Base-by-base conservation (phyloP, 352 stramenopile genomes). In the Phytopythium litorale region DNA sequence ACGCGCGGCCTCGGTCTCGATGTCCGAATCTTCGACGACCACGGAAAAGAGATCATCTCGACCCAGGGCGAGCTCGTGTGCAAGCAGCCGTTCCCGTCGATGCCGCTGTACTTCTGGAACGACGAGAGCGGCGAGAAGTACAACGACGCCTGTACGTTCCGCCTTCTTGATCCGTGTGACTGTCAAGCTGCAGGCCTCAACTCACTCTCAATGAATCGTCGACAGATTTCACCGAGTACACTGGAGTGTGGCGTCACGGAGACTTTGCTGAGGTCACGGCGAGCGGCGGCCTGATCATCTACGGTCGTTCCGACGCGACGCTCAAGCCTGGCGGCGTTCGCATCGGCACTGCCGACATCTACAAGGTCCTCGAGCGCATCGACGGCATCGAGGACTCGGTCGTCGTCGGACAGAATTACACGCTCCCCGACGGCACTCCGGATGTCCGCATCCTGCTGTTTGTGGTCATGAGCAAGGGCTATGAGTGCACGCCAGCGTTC, bases 81-180 rank as follows among this genome's bases (percentile, higher is more conserved):
- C 58, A 72, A 75, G 63, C 85, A 88, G 65, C 85, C 87, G 21
- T 96, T 96, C 66, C 85, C 87, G 40, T 94, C 84, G 11, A 92
- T 93, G 84, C 87, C 87, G 43, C 66, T 92, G 7, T 70, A 80
- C 66, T 96, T 96, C 58, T 91, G 81, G 81, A 86, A 86, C 56
- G 87, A 96, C 52, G 68, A 55, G 2, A 84, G 76, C 37, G 84
- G 85, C n/a, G 72, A 68, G 48, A 94, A 92, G 70, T 92, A 94
- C 68, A 77, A 79, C 43, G 72, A 69, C 37, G 85, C 85, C 21
- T 94, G 79, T 91, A 66, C 56, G 76, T 87, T n/a, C 9, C 53
- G 28, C 28, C 30, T 64, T 28, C 51, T 16, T 7, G 16, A 48
- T 21, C n/a, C 13, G n/a, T 19, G 21, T 33, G 25, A 11, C 18